These are phyloP conservation scores for Mycena belliarum DNA, from an alignment of 768 basidiomycete genomes.

Conservation along the genomic window DNA sequence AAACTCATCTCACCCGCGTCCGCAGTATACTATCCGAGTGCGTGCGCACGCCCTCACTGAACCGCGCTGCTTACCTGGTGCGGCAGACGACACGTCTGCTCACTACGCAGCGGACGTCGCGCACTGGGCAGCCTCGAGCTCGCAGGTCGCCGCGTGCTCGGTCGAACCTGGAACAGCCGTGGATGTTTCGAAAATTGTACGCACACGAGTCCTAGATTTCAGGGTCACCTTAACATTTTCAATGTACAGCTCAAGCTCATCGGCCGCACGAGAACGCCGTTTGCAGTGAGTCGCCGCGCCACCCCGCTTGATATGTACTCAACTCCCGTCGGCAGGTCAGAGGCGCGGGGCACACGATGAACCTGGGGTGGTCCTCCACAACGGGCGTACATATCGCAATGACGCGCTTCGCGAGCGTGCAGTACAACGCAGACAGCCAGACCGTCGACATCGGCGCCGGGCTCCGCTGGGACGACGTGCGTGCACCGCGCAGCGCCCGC, in stretches of 20 bases:
- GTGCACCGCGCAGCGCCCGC: neutral
- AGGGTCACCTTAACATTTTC: neutral
- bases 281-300: no score
- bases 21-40: constrained; percentile 46
- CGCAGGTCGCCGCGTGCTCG: constrained; percentile 47
- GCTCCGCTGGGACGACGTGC: constrained; percentile 65
- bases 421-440: constrained; percentile 38
- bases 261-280: neutral
- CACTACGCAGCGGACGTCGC: constrained; percentile 43
- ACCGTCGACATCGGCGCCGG: constrained; percentile 47
- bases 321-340: constrained; percentile 27
- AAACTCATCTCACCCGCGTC: constrained; percentile 42
- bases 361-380: constrained; percentile 44
- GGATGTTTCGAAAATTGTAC: constrained; percentile 52
- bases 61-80: neutral
- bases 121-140: constrained; percentile 56
- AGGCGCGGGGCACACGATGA: constrained; percentile 37
- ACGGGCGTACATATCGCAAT: constrained; percentile 60
- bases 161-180: constrained; percentile 58
- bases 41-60: neutral
- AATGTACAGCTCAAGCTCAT: constrained; percentile 42
- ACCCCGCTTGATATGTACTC: no score
- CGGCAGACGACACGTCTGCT: constrained; percentile 19
- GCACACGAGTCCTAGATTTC: constrained; percentile 23
- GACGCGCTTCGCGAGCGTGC: constrained; percentile 46